Conservation (phyloP, 345 rosid genomes). For the Eucalyptus paniculata region DNA sequence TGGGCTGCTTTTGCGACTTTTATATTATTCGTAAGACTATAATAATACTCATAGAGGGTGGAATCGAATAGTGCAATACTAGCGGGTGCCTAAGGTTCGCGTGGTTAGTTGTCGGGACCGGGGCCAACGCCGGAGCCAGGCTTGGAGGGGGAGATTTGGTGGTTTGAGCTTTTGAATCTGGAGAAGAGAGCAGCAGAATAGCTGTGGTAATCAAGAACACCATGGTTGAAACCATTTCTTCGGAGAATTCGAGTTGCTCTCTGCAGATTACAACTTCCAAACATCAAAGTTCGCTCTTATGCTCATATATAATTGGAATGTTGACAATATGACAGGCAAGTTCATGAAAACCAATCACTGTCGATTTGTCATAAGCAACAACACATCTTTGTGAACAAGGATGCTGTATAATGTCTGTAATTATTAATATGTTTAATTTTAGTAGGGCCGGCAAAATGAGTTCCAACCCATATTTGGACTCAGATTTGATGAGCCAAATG, state of each 20-base stretch:
- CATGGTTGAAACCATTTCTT: background rate
- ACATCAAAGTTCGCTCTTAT: background rate
- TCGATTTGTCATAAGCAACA: background rate
- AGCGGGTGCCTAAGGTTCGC: constrained; percentile 57
- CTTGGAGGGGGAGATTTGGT: constrained; percentile 29
- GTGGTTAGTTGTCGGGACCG: constrained; percentile 44
- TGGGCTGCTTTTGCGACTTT: too few relatives aligned
- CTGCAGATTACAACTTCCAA: too few relatives aligned
- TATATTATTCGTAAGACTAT: too few relatives aligned
- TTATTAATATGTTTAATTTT: fast-evolving
- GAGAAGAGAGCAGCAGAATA: constrained; percentile 17
- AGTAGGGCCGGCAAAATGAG: too few relatives aligned
- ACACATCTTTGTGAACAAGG: background rate
- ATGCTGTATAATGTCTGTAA: too few relatives aligned
- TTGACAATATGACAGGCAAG: background rate
- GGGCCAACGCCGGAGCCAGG: constrained; percentile 38
- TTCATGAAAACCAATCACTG: background rate
- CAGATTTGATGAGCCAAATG: too few relatives aligned
- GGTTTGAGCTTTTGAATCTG: constrained; percentile 30
- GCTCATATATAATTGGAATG: background rate
- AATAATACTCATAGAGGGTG: too few relatives aligned
- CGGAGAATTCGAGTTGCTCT: background rate
- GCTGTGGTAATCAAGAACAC: constrained; percentile 6
- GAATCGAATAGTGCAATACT: background rate
- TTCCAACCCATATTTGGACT: too few relatives aligned